These are phyloP conservation scores for Boletus austroedulis DNA, from an alignment of 1,284 basidiomycete species.

Conservation along the genomic window DNA sequence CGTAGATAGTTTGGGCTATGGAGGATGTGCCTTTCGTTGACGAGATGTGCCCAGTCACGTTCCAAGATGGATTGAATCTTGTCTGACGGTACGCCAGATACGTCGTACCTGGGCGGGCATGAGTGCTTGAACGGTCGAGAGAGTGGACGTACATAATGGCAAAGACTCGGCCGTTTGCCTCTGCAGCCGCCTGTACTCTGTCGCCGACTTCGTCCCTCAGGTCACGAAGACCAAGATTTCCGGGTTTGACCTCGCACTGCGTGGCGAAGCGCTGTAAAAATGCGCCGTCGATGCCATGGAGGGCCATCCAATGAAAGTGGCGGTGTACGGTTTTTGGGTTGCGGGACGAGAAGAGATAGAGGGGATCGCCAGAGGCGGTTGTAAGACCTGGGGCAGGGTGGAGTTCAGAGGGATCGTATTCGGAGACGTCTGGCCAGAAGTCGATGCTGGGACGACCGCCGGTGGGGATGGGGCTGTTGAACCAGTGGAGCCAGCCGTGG, in stretches of 20 bases:
- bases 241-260: conserved; percentile 56
- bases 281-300: conserved; percentile 70
- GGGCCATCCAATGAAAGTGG: conserved; percentile 81
- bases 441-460: conserved; percentile 70
- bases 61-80: conserved; percentile 57
- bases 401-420: conserved; percentile 65
- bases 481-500: conserved; percentile 84
- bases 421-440: conserved; percentile 71
- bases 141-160: conserved; percentile 66
- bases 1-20: conserved; percentile 68
- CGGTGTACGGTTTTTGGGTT: conserved; percentile 66
- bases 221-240: conserved; percentile 51
- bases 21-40: conserved; percentile 56
- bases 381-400: conserved; percentile 66
- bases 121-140: background rate
- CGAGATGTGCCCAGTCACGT: conserved; percentile 67
- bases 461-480: conserved; percentile 57
- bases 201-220: conserved; percentile 72
- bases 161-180: conserved; percentile 71
- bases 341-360: conserved; percentile 71
- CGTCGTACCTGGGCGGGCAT: conserved; percentile 60
- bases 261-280: conserved; percentile 73
- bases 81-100: conserved; percentile 61
- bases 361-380: conserved; percentile 51
- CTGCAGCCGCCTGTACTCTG: conserved; percentile 66